Evolutionary conservation across 768 basidiomycete species (phyloP).

Genomic region (Dacryopinax primogenitus): DNA sequence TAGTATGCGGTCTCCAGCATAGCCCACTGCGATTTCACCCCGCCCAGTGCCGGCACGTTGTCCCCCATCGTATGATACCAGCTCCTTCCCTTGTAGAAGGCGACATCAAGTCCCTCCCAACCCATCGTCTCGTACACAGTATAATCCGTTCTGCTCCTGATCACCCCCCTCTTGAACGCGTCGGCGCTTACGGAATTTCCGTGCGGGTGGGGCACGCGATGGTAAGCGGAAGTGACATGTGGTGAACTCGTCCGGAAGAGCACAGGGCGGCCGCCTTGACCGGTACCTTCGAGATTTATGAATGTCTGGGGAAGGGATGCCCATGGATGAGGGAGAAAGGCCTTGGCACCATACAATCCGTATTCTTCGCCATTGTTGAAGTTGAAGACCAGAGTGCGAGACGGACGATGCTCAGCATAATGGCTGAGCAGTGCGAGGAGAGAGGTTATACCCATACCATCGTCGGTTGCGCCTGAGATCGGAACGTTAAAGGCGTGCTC

Average conservation of each 20-base stretch:
- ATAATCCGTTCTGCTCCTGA: constrained; percentile 64
- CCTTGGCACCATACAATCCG: constrained; percentile 56
- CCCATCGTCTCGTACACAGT: constrained; percentile 41
- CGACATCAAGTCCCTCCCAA: constrained; percentile 57
- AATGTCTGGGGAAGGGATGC: constrained; percentile 50
- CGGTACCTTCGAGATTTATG: constrained; percentile 73
- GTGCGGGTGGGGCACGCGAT: constrained; percentile 50
- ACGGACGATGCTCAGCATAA: constrained; percentile 34
- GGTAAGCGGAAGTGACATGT: constrained; percentile 43
- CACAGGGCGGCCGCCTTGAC: constrained; percentile 45
- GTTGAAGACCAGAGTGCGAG: constrained; percentile 61
- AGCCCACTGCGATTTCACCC: constrained; percentile 49
- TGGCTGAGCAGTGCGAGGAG: constrained; percentile 52
- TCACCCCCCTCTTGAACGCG: constrained; percentile 48
- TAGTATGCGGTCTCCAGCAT: constrained; percentile 59
- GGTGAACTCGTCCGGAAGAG: constrained; percentile 61
- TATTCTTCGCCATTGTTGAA: constrained; percentile 81
- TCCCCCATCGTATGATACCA: constrained; percentile 69
- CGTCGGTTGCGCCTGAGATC: constrained; percentile 51
- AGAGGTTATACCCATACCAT: constrained; percentile 59
- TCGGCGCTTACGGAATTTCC: constrained; percentile 59
- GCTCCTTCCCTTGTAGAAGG: constrained; percentile 63
- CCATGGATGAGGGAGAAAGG: constrained; percentile 68
- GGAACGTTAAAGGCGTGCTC: too few relatives aligned
- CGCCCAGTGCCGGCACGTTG: constrained; percentile 43